Percentiles rank a stretch among this genome's conserved stretches.
Conservation (phyloP, 306 rosid genomes). For the Prinsepia uniflora region DNA sequence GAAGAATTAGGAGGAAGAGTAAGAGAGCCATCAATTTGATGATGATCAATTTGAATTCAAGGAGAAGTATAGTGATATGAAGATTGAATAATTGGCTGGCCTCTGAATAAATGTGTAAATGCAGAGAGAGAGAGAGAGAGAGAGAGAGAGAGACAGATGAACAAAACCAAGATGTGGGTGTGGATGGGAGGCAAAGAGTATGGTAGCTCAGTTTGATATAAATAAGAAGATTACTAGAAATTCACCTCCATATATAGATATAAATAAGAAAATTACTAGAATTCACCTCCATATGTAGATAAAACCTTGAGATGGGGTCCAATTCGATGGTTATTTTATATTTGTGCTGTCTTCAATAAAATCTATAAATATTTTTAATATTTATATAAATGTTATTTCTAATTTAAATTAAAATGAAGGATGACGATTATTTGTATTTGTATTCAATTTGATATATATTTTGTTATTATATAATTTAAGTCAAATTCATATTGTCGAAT, state of each 20-base stretch:
- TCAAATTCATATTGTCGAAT: no score
- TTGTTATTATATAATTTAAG: no score
- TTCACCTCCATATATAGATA: constrained; percentile 10
- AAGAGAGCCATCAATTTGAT: constrained; percentile 41
- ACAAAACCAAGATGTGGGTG: constrained; percentile 22
- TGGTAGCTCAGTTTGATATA: constrained; percentile 44
- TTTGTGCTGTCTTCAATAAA: no score
- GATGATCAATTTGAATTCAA: no score
- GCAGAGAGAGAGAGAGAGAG: constrained; percentile 35
- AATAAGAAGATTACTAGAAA: constrained; percentile 31
- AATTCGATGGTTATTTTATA: no score
- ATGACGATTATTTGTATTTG: no score
- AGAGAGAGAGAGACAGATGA: constrained; percentile 25
- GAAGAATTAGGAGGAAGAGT: constrained; percentile 33
- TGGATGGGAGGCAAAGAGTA: constrained; percentile 27
- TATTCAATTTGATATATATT: not conserved
- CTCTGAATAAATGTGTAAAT: constrained; percentile 37
- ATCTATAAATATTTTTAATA: no score
- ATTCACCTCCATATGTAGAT: not conserved
- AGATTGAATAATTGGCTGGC: constrained; percentile 33
- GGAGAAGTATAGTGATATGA: constrained; percentile 13
- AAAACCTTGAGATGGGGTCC: not conserved
- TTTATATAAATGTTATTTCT: no score
- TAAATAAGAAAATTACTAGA: constrained; percentile 36
- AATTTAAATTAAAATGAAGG: no score